A percentile compares a stretch with the other conserved stretches of the same genome.
phyloP scores from a whole-genome alignment of 1,284 basidiomycete species.

The Cryptococcus sp. region DNA sequence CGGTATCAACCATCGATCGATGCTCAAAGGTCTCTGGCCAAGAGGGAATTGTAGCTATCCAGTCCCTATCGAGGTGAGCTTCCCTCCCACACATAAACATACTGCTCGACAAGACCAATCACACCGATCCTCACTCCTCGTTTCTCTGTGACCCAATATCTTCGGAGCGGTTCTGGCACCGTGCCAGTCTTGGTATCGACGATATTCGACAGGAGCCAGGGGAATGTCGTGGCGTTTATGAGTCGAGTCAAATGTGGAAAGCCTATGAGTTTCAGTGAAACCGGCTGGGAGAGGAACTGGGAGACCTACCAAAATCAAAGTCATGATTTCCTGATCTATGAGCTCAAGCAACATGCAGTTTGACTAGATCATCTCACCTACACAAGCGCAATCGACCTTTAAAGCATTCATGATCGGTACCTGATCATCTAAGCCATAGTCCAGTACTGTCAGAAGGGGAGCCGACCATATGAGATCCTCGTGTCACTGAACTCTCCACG shows the following conservation, averaged over 20 bases:
- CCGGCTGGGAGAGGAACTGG: neutral
- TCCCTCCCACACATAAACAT: neutral
- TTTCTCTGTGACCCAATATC: constrained; percentile 62
- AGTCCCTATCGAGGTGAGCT: constrained; percentile 54
- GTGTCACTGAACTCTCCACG: constrained; percentile 77
- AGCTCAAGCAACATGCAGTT: constrained; percentile 47
- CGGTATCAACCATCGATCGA: constrained; percentile 63
- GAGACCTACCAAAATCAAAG: constrained; percentile 63
- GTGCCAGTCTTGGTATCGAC: constrained; percentile 59
- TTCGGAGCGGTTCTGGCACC: constrained; percentile 57
- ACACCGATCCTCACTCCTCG: constrained; percentile 67
- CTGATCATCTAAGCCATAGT: constrained; percentile 28
- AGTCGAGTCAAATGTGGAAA: constrained; percentile 74
- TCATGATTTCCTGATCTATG: constrained; percentile 68
- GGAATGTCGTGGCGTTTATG: constrained; percentile 64
- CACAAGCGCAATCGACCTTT: constrained; percentile 41
- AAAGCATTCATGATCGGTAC: constrained; percentile 70
- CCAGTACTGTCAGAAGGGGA: neutral
- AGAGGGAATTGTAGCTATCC: constrained; percentile 77
- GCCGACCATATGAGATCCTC: constrained; percentile 84
- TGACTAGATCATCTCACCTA: constrained; percentile 48
- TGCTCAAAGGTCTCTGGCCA: constrained; percentile 73
- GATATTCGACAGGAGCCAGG: constrained; percentile 71
- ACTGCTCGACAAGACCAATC: constrained; percentile 80
- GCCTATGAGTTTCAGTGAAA: constrained; percentile 49